phyloP scores from a whole-genome alignment of 768 basidiomycete species.

The Leucocoprinus leucothites region DNA sequence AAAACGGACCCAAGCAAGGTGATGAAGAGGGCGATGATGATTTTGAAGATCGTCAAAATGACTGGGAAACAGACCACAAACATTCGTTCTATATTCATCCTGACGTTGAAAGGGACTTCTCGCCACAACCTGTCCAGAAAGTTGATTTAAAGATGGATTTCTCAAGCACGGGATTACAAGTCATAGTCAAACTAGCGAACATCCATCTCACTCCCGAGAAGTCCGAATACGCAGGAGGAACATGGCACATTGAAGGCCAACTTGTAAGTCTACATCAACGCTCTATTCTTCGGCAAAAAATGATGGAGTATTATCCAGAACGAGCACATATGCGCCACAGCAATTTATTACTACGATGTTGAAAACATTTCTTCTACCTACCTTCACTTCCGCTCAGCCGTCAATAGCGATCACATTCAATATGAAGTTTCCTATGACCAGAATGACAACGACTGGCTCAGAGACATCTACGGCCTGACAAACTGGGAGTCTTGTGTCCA shows the following conservation, averaged over 20 bases:
- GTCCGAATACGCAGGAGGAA: slow-evolving; percentile 22
- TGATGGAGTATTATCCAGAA: slow-evolving; percentile 18
- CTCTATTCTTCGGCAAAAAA: neutral
- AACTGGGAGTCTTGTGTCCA: slow-evolving; percentile 22
- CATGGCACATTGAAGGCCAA: slow-evolving; percentile 30
- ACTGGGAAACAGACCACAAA: too few species aligned
- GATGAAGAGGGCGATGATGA: neutral
- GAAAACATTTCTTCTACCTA: slow-evolving; percentile 22
- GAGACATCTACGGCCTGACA: slow-evolving; percentile 23
- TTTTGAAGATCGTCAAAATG: neutral
- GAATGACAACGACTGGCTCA: slow-evolving; percentile 25
- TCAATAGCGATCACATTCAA: too few species aligned
- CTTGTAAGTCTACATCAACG: slow-evolving; percentile 13
- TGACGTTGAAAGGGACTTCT: too few species aligned
- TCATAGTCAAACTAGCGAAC: slow-evolving; percentile 24
- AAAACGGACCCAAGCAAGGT: neutral
- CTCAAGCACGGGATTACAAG: slow-evolving; percentile 14
- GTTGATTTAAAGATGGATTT: slow-evolving; percentile 13
- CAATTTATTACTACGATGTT: slow-evolving; percentile 27
- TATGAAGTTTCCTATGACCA: slow-evolving; percentile 20
- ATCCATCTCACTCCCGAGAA: slow-evolving; percentile 29
- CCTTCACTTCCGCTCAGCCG: slow-evolving; percentile 23
- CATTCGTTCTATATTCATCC: too few species aligned
- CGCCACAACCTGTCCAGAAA: too few species aligned
- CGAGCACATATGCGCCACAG: slow-evolving; percentile 29